Percentiles rank a stretch among this genome's conserved stretches.
phyloP scores from a whole-genome alignment of 202 grass and related monocot genomes.

The Brachypodium distachyon region DNA sequence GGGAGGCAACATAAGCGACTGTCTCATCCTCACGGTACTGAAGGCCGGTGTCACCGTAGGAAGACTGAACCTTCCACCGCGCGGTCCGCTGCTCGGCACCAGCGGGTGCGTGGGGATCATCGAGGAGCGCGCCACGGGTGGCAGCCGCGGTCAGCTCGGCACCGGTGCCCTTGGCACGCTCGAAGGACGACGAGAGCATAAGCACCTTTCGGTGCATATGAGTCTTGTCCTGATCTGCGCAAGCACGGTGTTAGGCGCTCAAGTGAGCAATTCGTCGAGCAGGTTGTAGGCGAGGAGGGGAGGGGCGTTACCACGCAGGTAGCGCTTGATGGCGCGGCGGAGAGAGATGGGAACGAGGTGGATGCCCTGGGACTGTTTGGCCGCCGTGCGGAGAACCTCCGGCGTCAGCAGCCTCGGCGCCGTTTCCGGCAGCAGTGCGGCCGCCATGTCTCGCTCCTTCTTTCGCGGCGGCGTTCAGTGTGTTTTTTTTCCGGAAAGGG shows the following conservation, averaged over 20 bases:
- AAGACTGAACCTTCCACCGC: constrained; percentile 80
- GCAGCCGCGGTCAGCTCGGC: constrained; percentile 62
- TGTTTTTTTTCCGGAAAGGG: too few species aligned
- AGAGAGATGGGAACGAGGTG: constrained; percentile 69
- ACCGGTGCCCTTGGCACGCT: constrained; percentile 63
- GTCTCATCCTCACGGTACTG: constrained; percentile 67
- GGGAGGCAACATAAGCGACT: constrained; percentile 65
- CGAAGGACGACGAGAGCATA: constrained; percentile 72
- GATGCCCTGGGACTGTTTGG: constrained; percentile 85
- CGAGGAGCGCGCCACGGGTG: constrained; percentile 51
- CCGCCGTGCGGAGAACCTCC: constrained; percentile 68
- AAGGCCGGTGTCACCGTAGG: constrained; percentile 76
- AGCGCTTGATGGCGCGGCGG: constrained; percentile 87
- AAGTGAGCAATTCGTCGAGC: constrained; percentile 25
- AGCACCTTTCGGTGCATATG: constrained; percentile 94
- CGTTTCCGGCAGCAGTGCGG: constrained; percentile 46
- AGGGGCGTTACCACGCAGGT: constrained; percentile 51
- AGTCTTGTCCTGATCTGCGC: constrained; percentile 44
- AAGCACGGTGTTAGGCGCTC: background rate
- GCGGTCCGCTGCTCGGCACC: constrained; percentile 45
- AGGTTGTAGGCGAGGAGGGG: constrained; percentile 13
- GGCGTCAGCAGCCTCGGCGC: constrained; percentile 52
- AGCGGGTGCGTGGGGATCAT: constrained; percentile 49
- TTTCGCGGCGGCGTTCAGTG: constrained; percentile 11
- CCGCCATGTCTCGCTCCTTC: constrained; percentile 58